These are phyloP conservation scores for Tilletia horrida DNA, from an alignment of 1,284 basidiomycete genomes.

Conservation along the genomic window DNA sequence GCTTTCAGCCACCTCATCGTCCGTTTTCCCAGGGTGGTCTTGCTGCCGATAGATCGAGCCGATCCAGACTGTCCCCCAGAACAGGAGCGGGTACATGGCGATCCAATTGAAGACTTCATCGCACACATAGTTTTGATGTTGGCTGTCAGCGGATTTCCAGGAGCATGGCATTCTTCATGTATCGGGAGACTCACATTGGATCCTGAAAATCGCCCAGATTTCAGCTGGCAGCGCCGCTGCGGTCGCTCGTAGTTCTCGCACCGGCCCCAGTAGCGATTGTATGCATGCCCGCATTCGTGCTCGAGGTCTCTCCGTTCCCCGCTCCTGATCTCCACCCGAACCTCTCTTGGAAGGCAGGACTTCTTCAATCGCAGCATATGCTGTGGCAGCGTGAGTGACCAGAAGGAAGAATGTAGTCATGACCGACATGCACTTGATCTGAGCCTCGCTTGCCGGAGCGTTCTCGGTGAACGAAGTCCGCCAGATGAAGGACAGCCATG, in stretches of 20 bases:
- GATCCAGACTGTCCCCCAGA: constrained; percentile 12
- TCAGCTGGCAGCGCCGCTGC: background rate
- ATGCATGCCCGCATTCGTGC: background rate
- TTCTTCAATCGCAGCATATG: constrained; percentile 35
- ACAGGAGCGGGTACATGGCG: background rate
- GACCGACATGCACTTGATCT: constrained; percentile 35
- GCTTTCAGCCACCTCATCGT: constrained; percentile 1
- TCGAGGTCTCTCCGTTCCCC: background rate
- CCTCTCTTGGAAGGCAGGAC: constrained; percentile 22
- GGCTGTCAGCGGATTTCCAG: background rate
- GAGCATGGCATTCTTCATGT: no score
- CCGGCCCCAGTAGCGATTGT: background rate
- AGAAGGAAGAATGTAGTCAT: constrained; percentile 33
- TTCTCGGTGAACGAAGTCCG: background rate
- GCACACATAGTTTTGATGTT: background rate
- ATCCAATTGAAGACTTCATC: constrained; percentile 15
- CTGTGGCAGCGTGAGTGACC: constrained; percentile 34
- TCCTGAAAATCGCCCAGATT: constrained; percentile 3
- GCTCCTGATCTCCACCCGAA: background rate
- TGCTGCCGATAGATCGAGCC: constrained; percentile 2
- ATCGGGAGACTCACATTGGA: background rate
- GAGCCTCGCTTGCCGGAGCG: constrained; percentile 20
- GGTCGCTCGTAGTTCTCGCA: background rate
- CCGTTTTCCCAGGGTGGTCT: background rate
- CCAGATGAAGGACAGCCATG: constrained; percentile 22